Conservation (phyloP, 768 basidiomycete genomes). For the Leccinum uliginosum region DNA sequence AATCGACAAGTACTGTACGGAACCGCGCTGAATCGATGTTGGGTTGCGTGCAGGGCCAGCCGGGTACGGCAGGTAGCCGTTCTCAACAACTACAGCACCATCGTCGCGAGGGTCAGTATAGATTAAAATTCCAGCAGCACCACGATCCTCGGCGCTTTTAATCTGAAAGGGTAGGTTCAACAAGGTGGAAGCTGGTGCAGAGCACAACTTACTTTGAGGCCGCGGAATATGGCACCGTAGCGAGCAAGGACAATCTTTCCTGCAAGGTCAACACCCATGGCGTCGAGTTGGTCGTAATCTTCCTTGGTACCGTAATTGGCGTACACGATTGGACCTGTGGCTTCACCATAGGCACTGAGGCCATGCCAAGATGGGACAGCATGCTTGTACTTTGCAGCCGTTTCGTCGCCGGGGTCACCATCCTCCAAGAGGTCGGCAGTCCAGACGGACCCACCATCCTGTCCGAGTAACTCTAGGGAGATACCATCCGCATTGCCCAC, state of each 20-base stretch:
- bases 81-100: slow-evolving; percentile 68
- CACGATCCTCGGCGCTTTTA: slow-evolving; percentile 78
- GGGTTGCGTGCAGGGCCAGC: slow-evolving; percentile 85
- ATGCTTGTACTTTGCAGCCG: slow-evolving; percentile 62
- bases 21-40: slow-evolving; percentile 78
- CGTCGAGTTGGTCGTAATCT: slow-evolving; percentile 62
- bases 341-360: slow-evolving; percentile 72
- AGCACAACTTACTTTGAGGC: slow-evolving; percentile 60
- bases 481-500: slow-evolving; percentile 57
- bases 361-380: slow-evolving; percentile 86
- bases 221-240: slow-evolving; percentile 76
- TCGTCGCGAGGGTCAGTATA: slow-evolving; percentile 87
- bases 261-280: slow-evolving; percentile 63
- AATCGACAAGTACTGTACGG: slow-evolving; percentile 62
- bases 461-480: slow-evolving; percentile 60
- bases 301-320: slow-evolving; percentile 77
- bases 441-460: slow-evolving; percentile 54
- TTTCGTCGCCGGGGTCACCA: slow-evolving; percentile 63
- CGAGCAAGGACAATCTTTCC: slow-evolving; percentile 77
- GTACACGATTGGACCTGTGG: slow-evolving; percentile 65
- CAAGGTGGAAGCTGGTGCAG: neutral
- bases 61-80: slow-evolving; percentile 71
- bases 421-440: slow-evolving; percentile 72
- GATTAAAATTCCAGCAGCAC: slow-evolving; percentile 74
- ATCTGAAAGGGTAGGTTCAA: slow-evolving; percentile 41